Percentiles rank a stretch among this genome's conserved stretches.
These are phyloP conservation scores for Populus hybrid DNA, from an alignment of 441 rosid species.

Conservation along the genomic window DNA sequence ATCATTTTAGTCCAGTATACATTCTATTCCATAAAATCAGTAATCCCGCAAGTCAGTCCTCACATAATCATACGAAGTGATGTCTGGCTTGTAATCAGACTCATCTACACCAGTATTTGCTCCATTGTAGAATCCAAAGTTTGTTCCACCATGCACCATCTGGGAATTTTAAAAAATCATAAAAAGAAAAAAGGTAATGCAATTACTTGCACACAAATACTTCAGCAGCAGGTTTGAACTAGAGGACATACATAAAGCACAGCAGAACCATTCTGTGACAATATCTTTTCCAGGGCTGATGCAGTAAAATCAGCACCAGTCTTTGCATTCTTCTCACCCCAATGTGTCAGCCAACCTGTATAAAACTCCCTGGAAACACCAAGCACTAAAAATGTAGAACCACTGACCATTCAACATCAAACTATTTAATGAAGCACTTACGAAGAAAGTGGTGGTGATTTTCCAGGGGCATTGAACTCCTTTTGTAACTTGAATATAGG, in stretches of 20 bases:
- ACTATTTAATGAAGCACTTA: conserved; percentile 33
- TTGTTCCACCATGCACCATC: conserved; percentile 99
- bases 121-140: conserved; percentile 94
- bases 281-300: conserved; percentile 63
- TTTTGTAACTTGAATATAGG: conserved; percentile 81
- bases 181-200: conserved; percentile 1
- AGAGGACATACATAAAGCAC: conserved; percentile 77
- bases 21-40: conserved; percentile 3
- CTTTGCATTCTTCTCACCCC: conserved; percentile 79
- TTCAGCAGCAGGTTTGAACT: conserved; percentile 13
- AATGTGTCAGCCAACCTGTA: conserved; percentile 98
- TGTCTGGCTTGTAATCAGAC: conserved; percentile 82
- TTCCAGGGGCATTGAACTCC: conserved; percentile 90
- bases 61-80: conserved; percentile 96
- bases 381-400: conserved; percentile 17
- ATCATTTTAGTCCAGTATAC: conserved; percentile 17
- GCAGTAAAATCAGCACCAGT: conserved; percentile 75
- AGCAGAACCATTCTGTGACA: conserved; percentile 81
- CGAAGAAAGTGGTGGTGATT: conserved; percentile 94
- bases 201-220: conserved; percentile 12
- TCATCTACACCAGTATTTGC: conserved; percentile 73
- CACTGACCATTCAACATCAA: neutral
- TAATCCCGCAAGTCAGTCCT: conserved; percentile 20
- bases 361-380: conserved; percentile 74
- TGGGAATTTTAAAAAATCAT: conserved; percentile 27